Base-by-base conservation (phyloP, 441 rosid genomes). In the Erysimum pusillum region DNA sequence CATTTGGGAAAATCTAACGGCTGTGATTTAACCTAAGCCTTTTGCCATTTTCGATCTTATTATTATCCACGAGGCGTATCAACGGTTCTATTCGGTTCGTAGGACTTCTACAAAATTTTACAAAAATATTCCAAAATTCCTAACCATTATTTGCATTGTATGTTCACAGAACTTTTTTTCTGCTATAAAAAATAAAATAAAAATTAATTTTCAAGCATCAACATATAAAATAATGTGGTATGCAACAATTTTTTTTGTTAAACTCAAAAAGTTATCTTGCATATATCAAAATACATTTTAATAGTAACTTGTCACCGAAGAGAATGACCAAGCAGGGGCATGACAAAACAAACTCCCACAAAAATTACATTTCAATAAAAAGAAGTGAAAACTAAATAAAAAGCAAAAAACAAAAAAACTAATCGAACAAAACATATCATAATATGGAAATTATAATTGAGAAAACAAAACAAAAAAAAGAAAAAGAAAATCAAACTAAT, bases 311-410 rank as follows among this genome's bases (percentile, higher is more conserved):
- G 32, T 51, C 53, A 7, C 11, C 39, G 15, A 36, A 38, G 42
- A 61, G 9, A 25, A 8, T 49, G 31, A 25, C 39, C 49, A 49
- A 72, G 39, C 48, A 32, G 9, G 1, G 7, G n/a, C n/a, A 13
- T 25, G 28, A 25, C 28, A 48, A 48, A 54, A 56, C 36, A 63
- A 31, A 20, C 10, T 49, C 58, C 25, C 58, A 56, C 65, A 13
- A 1, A 42, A 53, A 46, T 4, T 69, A 25, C 11, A 38, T 20
- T 5, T 6, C 1, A 7, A n/a, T 28, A 13, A 20, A 71, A 35
- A 14, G 7, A 71, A 11, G 22, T 28, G 34, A 38, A 28, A 46
- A 20, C 7, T 4, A 22, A 9, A 18, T 2, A 36, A 20, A 36
- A 9, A 3, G n/a, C 39, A 28, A 4, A 2, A 14, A 11, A 25